These are phyloP conservation scores for Trametes cinnabarina DNA, from an alignment of 768 basidiomycete species.

Conservation along the genomic window DNA sequence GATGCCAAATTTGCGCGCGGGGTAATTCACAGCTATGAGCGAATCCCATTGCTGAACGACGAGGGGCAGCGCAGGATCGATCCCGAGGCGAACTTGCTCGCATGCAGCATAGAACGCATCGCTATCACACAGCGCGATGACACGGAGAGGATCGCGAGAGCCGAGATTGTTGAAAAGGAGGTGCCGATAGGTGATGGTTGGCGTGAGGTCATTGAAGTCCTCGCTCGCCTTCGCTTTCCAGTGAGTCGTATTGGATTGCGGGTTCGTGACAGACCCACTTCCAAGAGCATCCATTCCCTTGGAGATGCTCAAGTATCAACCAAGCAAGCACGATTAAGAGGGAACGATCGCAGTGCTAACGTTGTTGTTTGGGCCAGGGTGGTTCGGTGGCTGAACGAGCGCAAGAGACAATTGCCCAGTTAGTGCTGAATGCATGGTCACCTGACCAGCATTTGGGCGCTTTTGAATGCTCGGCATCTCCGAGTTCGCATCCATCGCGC, in stretches of 20 bases:
- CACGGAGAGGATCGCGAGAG: conserved; percentile 73
- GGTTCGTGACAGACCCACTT: background rate
- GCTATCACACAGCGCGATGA: conserved; percentile 89
- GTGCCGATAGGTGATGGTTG: conserved; percentile 77
- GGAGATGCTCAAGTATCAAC: too few species aligned
- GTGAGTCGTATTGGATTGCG: conserved; percentile 4
- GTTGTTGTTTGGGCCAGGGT: too few species aligned
- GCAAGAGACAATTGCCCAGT: too few species aligned
- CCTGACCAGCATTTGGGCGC: too few species aligned
- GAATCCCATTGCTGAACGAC: conserved; percentile 88
- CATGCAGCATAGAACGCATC: conserved; percentile 84
- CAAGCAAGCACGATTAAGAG: too few species aligned
- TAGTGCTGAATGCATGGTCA: too few species aligned
- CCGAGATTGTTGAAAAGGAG: conserved; percentile 66
- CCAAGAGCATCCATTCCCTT: too few species aligned
- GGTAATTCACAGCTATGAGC: conserved; percentile 94
- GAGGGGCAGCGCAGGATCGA: conserved; percentile 61
- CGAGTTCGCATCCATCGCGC: too few species aligned
- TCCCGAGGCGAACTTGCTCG: conserved; percentile 77
- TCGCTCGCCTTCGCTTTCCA: conserved; percentile 60
- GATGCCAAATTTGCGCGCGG: conserved; percentile 89
- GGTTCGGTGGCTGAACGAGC: too few species aligned
- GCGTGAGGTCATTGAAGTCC: conserved; percentile 61
- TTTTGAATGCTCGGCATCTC: too few species aligned
- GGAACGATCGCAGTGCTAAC: too few species aligned